These are phyloP conservation scores for Houttuynia cordata DNA, from an alignment of 164 flowering plant genomes.

Conservation along the genomic window DNA sequence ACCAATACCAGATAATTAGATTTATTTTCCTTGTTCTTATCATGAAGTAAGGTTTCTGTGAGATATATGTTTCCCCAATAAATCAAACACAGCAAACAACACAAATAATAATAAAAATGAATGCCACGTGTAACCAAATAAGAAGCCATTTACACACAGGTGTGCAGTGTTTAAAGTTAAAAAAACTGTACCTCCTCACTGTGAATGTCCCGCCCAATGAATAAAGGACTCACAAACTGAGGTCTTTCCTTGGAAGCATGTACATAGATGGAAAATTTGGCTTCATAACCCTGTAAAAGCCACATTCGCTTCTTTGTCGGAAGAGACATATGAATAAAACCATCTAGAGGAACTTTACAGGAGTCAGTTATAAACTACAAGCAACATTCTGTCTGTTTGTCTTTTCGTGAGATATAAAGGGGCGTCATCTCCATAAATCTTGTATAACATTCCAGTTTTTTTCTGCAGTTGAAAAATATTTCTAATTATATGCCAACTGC, in stretches of 20 bases:
- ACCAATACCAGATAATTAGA: too few species aligned
- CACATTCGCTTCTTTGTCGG: not conserved
- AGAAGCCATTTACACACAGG: not conserved
- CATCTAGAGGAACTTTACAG: not conserved
- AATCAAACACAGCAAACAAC: too few species aligned
- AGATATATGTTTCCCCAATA: too few species aligned
- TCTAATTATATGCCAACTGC: too few species aligned
- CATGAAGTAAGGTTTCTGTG: too few species aligned
- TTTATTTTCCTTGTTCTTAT: too few species aligned
- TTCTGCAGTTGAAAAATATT: too few species aligned
- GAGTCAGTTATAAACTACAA: not conserved
- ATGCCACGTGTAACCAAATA: not conserved
- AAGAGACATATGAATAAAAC: not conserved
- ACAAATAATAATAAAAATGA: too few species aligned
- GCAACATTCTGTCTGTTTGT: not conserved
- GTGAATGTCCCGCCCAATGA: constrained; percentile 49
- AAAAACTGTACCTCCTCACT: constrained; percentile 46
- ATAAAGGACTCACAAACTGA: constrained; percentile 58
- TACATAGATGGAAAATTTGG: constrained; percentile 64
- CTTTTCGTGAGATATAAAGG: too few species aligned
- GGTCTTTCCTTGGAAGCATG: constrained; percentile 84
- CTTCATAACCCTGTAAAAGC: constrained; percentile 74
- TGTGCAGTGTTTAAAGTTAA: not conserved
- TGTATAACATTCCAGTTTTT: too few species aligned
- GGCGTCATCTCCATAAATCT: too few species aligned